Evolutionary conservation across 2,329 filamentous ascomycete species (phyloP).

Genomic region (Cercospora sesami): DNA sequence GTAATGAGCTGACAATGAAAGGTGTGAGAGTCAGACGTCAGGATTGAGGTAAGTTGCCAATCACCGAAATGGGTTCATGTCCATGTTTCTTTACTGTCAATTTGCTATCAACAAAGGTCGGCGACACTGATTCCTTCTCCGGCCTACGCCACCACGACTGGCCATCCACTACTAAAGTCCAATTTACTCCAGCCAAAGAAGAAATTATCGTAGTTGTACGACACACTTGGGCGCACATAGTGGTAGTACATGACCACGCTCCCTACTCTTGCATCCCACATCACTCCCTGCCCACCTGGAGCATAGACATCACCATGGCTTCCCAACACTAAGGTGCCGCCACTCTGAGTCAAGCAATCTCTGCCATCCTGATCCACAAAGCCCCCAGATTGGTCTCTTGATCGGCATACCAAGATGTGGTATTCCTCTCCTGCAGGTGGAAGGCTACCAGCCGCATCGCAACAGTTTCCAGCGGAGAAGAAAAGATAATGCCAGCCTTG

Average conservation of each 20-base stretch:
- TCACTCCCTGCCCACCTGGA: slow-evolving; percentile 64
- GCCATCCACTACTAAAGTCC: slow-evolving; percentile 29
- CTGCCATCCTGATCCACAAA: slow-evolving; percentile 59
- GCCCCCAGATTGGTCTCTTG: slow-evolving; percentile 50
- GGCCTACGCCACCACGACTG: slow-evolving; percentile 1
- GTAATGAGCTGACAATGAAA: not conserved
- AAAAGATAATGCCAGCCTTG: slow-evolving; percentile 62
- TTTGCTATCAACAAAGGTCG: not conserved
- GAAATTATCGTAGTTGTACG: slow-evolving; percentile 28
- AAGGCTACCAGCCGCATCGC: slow-evolving; percentile 39
- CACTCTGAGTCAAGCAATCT: slow-evolving; percentile 54
- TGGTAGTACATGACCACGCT: slow-evolving; percentile 64
- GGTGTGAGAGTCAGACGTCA: not conserved
- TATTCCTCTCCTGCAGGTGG: slow-evolving; percentile 57
- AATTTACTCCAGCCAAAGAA: slow-evolving; percentile 33
- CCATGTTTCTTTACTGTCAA: not conserved
- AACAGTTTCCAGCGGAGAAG: slow-evolving; percentile 43
- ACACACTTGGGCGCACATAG: slow-evolving; percentile 42
- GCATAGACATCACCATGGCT: slow-evolving; percentile 63
- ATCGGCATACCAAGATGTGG: slow-evolving; percentile 63
- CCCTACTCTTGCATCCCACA: slow-evolving; percentile 47
- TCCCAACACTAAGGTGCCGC: slow-evolving; percentile 61
- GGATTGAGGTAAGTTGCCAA: not conserved
- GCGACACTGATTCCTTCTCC: not conserved
- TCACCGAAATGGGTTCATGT: not conserved